Evolutionary conservation across 176 grass and related monocot genomes (phyloP).

Genomic region (Eleusine coracana): DNA sequence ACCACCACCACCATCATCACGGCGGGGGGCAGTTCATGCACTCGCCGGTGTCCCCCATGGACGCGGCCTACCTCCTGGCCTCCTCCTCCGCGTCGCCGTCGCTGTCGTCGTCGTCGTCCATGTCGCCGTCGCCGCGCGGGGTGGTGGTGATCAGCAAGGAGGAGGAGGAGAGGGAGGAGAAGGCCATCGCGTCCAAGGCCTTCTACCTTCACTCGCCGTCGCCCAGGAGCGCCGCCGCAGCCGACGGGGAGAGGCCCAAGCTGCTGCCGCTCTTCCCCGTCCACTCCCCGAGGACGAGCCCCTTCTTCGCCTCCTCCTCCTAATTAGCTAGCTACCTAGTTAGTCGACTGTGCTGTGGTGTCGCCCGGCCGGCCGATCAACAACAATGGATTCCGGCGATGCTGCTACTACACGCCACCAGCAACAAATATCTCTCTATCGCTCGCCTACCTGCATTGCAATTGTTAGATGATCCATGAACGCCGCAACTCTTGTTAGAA

Average conservation of each 20-base stretch:
- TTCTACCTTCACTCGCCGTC: slow-evolving; percentile 78
- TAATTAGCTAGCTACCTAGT: not conserved
- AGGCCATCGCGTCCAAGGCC: slow-evolving; percentile 71
- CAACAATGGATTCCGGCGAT: slow-evolving; percentile 24
- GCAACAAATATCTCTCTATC: not conserved
- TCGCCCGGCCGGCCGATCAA: not conserved
- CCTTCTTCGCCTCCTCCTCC: slow-evolving; percentile 12
- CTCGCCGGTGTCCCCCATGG: slow-evolving; percentile 77
- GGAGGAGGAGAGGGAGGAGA: slow-evolving; percentile 74
- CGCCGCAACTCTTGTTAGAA: not conserved
- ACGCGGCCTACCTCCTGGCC: slow-evolving; percentile 36
- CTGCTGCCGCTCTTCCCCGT: slow-evolving; percentile 80
- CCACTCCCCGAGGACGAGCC: slow-evolving; percentile 31
- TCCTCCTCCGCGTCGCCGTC: slow-evolving; percentile 7
- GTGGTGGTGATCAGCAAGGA: slow-evolving; percentile 62
- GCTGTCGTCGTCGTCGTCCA: slow-evolving; percentile 12
- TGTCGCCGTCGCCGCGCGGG: slow-evolving; percentile 46
- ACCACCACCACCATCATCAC: not conserved
- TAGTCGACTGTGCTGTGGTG: too few species aligned
- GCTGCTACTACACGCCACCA: not conserved
- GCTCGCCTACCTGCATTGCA: not conserved
- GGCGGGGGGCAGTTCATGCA: not conserved
- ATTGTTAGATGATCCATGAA: slow-evolving; percentile 21
- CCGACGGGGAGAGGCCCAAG: slow-evolving; percentile 45
- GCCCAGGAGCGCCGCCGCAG: slow-evolving; percentile 24